Evolutionary conservation across 352 stramenopile species (phyloP).

Genomic region (Phytophthora palmivora): DNA sequence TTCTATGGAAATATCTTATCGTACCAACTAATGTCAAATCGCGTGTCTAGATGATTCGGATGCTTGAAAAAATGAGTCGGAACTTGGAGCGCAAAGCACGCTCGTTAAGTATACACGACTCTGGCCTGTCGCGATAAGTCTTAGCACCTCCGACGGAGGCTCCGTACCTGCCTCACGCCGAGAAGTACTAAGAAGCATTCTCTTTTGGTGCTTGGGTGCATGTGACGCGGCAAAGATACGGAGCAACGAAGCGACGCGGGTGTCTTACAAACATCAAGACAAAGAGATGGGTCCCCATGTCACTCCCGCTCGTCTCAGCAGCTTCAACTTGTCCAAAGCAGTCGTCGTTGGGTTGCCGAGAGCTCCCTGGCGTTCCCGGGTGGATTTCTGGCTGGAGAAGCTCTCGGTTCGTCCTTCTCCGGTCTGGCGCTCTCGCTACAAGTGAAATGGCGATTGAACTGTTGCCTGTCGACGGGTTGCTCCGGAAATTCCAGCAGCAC

Average conservation of each 20-base stretch:
- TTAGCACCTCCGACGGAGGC: background rate
- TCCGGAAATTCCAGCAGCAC: slow-evolving; percentile 1
- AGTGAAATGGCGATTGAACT: slow-evolving; percentile 4
- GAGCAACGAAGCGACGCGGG: slow-evolving; percentile 11
- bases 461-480: slow-evolving; percentile 1
- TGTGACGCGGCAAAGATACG: slow-evolving; percentile 33
- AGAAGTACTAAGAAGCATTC: too few species aligned
- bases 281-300: slow-evolving; percentile 26
- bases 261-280: slow-evolving; percentile 20
- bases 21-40: background rate
- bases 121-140: background rate
- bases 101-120: background rate
- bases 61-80: background rate
- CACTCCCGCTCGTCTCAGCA: slow-evolving; percentile 16
- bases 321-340: slow-evolving; percentile 27
- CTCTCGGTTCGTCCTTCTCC: background rate
- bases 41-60: slow-evolving; percentile 5
- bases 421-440: background rate
- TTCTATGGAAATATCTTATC: slow-evolving; percentile 5
- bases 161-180: background rate
- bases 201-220: slow-evolving; percentile 34
- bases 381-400: slow-evolving; percentile 15
- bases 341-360: slow-evolving; percentile 17
- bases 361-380: slow-evolving; percentile 2
- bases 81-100: background rate